phyloP scores from a whole-genome alignment of 441 rosid species.

The Adansonia grandidieri region DNA sequence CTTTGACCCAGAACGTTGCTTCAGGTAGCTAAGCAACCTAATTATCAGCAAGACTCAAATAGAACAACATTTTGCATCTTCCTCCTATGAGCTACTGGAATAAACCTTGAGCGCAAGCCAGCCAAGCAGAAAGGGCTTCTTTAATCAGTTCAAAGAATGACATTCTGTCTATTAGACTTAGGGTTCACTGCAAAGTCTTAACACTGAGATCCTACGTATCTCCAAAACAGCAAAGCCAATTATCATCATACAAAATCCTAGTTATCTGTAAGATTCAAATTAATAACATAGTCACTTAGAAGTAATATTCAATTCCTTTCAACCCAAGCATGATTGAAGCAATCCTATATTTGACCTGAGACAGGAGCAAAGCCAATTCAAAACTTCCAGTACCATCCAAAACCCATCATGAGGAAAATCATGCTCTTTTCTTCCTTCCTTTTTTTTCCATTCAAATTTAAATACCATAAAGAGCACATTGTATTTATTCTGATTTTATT shows the following conservation, averaged over 20 bases:
- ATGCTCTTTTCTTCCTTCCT: neutral
- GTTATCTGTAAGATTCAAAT: slow-evolving; percentile 4
- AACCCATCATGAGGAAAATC: neutral
- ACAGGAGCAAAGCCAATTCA: neutral
- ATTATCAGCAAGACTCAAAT: slow-evolving; percentile 4
- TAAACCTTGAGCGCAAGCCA: slow-evolving; percentile 14
- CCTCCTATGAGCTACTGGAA: neutral
- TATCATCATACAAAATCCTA: neutral
- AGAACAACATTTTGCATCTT: neutral
- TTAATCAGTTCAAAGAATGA: neutral
- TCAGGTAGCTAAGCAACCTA: neutral
- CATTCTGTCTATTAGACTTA: neutral
- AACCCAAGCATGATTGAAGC: neutral
- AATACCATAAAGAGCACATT: neutral
- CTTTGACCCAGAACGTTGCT: neutral
- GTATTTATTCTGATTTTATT: neutral
- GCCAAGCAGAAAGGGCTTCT: slow-evolving; percentile 10
- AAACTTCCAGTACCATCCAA: neutral
- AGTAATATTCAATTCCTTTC: neutral
- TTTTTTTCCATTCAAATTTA: neutral
- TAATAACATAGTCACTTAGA: neutral
- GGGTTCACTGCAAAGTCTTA: neutral
- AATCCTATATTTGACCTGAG: neutral
- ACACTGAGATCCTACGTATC: neutral
- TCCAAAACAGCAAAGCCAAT: neutral